These are phyloP conservation scores for Amaranthus cruentus DNA, from an alignment of 148 eudicot species.

Conservation along the genomic window DNA sequence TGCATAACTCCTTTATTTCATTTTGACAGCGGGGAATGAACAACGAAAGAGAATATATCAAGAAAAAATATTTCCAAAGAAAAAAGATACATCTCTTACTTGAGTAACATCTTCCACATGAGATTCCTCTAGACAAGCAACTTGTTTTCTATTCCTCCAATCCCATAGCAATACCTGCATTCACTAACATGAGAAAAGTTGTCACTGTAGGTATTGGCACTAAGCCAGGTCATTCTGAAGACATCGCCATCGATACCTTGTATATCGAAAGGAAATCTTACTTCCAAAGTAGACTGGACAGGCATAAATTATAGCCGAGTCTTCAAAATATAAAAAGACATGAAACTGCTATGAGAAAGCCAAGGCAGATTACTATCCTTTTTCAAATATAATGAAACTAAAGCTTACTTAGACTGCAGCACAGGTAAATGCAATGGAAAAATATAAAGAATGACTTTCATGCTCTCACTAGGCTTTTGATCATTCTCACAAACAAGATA, in stretches of 20 bases:
- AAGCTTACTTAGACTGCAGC: neutral
- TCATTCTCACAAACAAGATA: neutral
- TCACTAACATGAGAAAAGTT: neutral
- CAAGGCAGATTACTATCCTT: neutral
- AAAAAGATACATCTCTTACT: constrained; percentile 32
- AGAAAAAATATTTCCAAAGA: neutral
- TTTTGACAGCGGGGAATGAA: neutral
- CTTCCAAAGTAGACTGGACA: neutral
- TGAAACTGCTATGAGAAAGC: neutral
- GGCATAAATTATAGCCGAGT: neutral
- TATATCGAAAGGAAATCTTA: neutral
- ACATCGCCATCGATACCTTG: neutral
- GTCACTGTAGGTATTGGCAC: neutral
- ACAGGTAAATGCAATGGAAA: neutral
- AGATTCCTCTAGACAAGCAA: constrained; percentile 91
- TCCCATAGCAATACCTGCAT: constrained; percentile 85
- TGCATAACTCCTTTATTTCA: neutral
- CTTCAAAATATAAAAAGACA: neutral
- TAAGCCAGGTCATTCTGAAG: constrained; percentile 3
- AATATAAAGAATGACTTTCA: neutral
- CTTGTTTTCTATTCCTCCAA: constrained; percentile 80
- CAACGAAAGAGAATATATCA: neutral
- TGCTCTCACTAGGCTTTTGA: neutral
- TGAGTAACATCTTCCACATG: constrained; percentile 98
- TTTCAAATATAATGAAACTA: neutral